phyloP scores from a whole-genome alignment of 257 asterid species.

The Voacanga thouarsii region DNA sequence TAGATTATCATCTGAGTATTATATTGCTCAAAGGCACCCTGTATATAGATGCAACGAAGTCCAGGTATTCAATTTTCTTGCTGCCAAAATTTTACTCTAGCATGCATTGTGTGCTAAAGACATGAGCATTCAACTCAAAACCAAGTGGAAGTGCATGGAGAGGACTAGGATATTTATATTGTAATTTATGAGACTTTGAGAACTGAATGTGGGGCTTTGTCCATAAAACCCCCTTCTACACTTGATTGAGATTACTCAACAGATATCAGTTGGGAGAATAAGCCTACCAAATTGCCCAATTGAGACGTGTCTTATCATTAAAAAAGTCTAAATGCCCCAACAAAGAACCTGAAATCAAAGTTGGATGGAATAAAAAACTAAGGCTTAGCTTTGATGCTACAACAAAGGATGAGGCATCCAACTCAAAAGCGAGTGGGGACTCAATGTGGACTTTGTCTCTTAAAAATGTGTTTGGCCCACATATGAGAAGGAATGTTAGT shows the following conservation, averaged over 20 bases:
- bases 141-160: neutral
- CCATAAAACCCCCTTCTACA: neutral
- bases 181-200: neutral
- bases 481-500: neutral
- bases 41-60: constrained; percentile 70
- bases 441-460: neutral
- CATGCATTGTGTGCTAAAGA: neutral
- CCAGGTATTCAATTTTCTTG: constrained; percentile 46
- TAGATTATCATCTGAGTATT: constrained; percentile 44
- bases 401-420: neutral
- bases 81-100: neutral
- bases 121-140: neutral
- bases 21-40: constrained; percentile 59
- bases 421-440: neutral
- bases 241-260: neutral
- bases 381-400: neutral
- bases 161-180: neutral
- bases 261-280: neutral
- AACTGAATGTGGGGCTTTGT: neutral
- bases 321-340: neutral
- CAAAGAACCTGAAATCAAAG: neutral
- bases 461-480: neutral
- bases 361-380: neutral
- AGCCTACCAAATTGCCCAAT: neutral
- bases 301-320: neutral